phyloP scores from a whole-genome alignment of 129 eudicot genomes.

The Kitagawia praeruptora region DNA sequence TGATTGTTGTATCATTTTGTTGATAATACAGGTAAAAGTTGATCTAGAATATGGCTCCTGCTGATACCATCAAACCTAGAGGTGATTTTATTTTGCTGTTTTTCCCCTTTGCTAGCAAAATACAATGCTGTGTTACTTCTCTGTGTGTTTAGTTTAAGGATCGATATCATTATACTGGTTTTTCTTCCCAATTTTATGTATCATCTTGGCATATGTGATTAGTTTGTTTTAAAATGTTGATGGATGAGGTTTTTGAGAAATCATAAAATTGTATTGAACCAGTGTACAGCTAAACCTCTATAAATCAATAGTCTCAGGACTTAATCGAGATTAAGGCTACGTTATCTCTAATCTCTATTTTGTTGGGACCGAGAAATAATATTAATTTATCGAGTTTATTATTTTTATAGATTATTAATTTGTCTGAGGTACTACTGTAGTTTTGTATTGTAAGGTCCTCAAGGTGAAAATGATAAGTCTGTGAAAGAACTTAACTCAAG shows the following conservation, averaged over 20 bases:
- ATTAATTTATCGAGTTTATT: not conserved
- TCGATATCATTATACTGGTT: not conserved
- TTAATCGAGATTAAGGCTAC: not conserved
- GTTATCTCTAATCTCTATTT: not conserved
- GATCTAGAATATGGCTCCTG: slow-evolving; percentile 3
- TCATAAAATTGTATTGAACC: not conserved
- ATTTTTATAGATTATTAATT: no score
- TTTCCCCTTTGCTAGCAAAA: not conserved
- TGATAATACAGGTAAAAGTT: not conserved
- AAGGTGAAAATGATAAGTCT: not conserved
- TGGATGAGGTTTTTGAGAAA: not conserved
- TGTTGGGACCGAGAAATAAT: not conserved
- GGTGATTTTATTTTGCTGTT: not conserved
- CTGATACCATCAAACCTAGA: slow-evolving; percentile 11
- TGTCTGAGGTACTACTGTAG: not conserved
- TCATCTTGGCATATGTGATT: not conserved
- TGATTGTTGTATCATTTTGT: not conserved
- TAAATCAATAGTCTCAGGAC: not conserved
- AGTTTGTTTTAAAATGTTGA: not conserved
- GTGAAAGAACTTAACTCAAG: not conserved
- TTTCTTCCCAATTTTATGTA: no score
- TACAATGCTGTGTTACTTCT: not conserved
- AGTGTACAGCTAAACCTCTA: not conserved
- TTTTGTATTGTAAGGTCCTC: not conserved
- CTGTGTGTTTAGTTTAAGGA: not conserved